Evolutionary conservation across 768 basidiomycete species (phyloP).

Genomic region (Podaxis sp.): DNA sequence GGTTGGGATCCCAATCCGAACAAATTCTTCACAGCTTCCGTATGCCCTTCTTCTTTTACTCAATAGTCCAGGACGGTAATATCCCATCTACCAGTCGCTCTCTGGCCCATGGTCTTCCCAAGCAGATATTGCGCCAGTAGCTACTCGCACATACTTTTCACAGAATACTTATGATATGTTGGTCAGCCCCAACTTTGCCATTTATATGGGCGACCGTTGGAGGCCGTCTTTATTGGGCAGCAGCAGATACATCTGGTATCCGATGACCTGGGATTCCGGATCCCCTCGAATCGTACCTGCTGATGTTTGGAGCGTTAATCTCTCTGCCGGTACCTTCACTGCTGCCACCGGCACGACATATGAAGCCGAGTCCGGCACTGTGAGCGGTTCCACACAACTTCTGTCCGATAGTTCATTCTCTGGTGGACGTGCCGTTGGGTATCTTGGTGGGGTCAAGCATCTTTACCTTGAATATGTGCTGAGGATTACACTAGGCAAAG

Average conservation of each 20-base stretch:
- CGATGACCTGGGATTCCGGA: slow-evolving; percentile 55
- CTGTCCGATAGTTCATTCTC: slow-evolving; percentile 47
- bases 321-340: slow-evolving; percentile 49
- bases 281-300: slow-evolving; percentile 52
- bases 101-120: slow-evolving; percentile 57
- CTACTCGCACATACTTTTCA: slow-evolving; percentile 57
- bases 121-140: slow-evolving; percentile 52
- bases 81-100: slow-evolving; percentile 37
- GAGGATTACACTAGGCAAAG: slow-evolving; percentile 40
- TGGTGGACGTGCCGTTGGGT: slow-evolving; percentile 54
- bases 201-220: slow-evolving; percentile 72
- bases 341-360: slow-evolving; percentile 52
- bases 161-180: slow-evolving; percentile 59
- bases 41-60: slow-evolving; percentile 24
- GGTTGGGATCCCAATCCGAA: slow-evolving; percentile 65
- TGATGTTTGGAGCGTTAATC: slow-evolving; percentile 57
- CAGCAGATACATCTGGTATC: slow-evolving; percentile 63
- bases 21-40: slow-evolving; percentile 54
- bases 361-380: slow-evolving; percentile 53
- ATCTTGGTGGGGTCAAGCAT: slow-evolving; percentile 40
- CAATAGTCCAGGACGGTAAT: neutral
- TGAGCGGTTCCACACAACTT: slow-evolving; percentile 47
- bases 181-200: slow-evolving; percentile 43
- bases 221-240: slow-evolving; percentile 51
- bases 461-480: neutral